Evolutionary conservation across 495 filamentous ascomycete genomes (phyloP), one percentile per base, ranked within the genome.

Genomic region (Haplographium delicatum): DNA sequence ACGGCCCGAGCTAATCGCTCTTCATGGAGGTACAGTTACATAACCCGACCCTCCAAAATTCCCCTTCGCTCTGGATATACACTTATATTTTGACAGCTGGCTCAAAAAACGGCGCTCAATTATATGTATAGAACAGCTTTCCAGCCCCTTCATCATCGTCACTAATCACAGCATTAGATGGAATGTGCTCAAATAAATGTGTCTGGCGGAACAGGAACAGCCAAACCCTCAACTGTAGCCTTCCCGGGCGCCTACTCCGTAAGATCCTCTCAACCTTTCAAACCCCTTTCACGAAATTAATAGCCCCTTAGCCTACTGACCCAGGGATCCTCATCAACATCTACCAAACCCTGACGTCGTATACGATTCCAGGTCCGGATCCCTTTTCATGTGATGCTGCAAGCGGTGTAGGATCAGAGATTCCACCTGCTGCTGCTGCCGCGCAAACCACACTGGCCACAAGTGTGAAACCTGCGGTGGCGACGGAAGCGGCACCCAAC

Each of bases 101-200:
- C 20, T 61, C 62, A 1, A 34, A 52, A 1, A 60, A 67, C 9
- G 68, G 71, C 7, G 72, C 73, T 5, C 75, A 79, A 60, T 70
- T 80, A 26, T 79, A 75, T 44, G 72, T 75, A n/a, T 54, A 34
- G 63, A 60, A 2, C 10, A 23, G 19, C 1, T 6, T 15, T 25
- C 9, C 23, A 18, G 10, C 2, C 16, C 3, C 10, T 9, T 24
- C 24, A 28, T 18, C 8, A 24, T 10, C 24, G 25, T 24, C 8
- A 7, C 19, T 25, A 23, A 3, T 26, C 11, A 34, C 18, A 26
- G n/a, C n/a, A n/a, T n/a, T 39, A 59, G 51, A 60, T 60, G 57
- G 57, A 60, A 50, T 80, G 76, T 54, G 78, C 76, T 4, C 74
- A 80, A 62, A 74, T 81, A 62, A 75, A 71, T 51, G 66, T 80